Evolutionary conservation across 495 filamentous ascomycete genomes (phyloP), one percentile per base, ranked within the genome.

Genomic region (Podospora sp.): DNA sequence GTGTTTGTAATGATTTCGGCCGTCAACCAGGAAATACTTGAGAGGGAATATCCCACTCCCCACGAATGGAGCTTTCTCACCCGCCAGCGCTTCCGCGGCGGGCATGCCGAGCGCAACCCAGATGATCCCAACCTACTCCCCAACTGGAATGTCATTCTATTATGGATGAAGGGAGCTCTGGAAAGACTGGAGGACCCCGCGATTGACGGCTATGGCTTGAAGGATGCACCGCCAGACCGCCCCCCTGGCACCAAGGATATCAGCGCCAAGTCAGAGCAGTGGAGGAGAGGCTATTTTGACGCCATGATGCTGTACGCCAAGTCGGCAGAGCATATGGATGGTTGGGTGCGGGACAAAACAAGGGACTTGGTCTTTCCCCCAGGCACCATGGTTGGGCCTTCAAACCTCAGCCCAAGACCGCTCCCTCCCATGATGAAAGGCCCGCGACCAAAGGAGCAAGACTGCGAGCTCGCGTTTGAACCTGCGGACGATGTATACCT

Each of bases 251-350:
- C 72, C 21, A 79, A 79, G 68, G 92, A 97, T 80, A 80, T 95
- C 63, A 87, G 86, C 0, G 80, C 76, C 1, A 97, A 93, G 76
- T 86, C 87, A 49, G 90, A 94, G 75, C 79, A 88, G 33, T 97
- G 93, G 93, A 80, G 90, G 71, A 82, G 91, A 60, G 91, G 92
- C 0, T 97, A 97, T 72, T 93, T 87, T 76, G 85, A 94, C 69
- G 84, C 87, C 21, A 76, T 97, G 25, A 91, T 97, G 88, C 84
- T 89, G 11, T 84, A 84, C 66, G 93, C 89, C 0, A 87, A 87
- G 67, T 87, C 89, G 1, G 89, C 92, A 3, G 93, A 96, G 80
- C 87, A 91, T 67, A 78, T 94, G 22, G 92, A 96, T 58, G 90
- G 89, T 12, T 91, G 88, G 83, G 82, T 94, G 49, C 76, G 80